A percentile compares a stretch with the other conserved stretches of the same genome.
phyloP scores from a whole-genome alignment of 257 asterid genomes.

The Solanum chaucha region DNA sequence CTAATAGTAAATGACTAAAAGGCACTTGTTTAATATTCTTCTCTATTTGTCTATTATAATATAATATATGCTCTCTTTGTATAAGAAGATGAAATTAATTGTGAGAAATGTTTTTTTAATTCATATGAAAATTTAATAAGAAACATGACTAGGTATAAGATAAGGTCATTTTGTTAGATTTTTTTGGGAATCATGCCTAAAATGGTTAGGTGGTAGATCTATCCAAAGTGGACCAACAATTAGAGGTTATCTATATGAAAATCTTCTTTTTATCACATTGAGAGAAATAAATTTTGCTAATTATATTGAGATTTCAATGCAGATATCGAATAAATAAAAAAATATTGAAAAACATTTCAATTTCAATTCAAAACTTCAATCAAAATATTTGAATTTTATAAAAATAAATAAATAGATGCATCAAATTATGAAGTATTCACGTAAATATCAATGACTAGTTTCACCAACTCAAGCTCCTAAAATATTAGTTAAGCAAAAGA shows the following conservation, averaged over 20 bases:
- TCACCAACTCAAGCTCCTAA: background rate
- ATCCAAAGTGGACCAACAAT: background rate
- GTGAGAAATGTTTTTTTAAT: background rate
- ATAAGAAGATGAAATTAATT: background rate
- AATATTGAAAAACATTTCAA: background rate
- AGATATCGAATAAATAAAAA: no score
- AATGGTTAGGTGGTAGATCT: background rate
- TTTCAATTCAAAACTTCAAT: background rate
- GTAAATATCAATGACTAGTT: background rate
- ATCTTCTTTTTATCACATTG: background rate
- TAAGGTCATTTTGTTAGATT: background rate
- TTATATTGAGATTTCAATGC: no score
- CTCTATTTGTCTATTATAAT: background rate
- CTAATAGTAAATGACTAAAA: background rate
- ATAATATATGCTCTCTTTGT: background rate
- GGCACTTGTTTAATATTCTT: background rate
- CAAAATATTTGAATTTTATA: background rate
- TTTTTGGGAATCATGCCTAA: background rate
- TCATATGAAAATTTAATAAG: background rate
- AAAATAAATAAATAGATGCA: background rate
- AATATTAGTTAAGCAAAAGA: background rate
- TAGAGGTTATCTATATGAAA: background rate
- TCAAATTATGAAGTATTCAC: background rate
- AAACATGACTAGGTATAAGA: background rate
- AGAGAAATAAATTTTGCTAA: no score